A percentile compares a stretch with the other conserved stretches of the same genome.
Evolutionary conservation across 2,329 filamentous ascomycete genomes (phyloP).

Genomic region (Graphilbum fragrans): DNA sequence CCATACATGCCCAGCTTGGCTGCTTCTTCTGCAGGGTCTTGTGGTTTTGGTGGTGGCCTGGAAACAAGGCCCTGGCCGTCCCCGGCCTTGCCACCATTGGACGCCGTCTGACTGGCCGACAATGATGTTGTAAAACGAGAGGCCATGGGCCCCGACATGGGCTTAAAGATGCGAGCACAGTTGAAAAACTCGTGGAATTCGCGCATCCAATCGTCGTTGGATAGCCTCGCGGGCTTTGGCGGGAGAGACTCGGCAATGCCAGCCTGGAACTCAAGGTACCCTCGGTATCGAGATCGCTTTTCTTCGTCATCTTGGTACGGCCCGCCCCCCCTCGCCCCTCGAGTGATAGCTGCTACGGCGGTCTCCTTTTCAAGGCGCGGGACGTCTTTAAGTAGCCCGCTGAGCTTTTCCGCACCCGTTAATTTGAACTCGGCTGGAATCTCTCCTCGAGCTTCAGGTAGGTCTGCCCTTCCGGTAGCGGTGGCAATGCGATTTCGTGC

Average conservation of each 20-base stretch:
- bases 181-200: slow-evolving; percentile 67
- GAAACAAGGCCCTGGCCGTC: slow-evolving; percentile 25
- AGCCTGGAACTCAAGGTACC: slow-evolving; percentile 68
- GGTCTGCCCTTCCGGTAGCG: slow-evolving; percentile 60
- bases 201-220: slow-evolving; percentile 62
- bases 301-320: slow-evolving; percentile 74
- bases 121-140: slow-evolving; percentile 80
- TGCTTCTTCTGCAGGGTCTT: slow-evolving; percentile 74
- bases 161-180: slow-evolving; percentile 67
- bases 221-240: slow-evolving; percentile 25
- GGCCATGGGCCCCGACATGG: slow-evolving; percentile 85
- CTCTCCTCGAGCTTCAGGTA: slow-evolving; percentile 70
- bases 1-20: slow-evolving; percentile 91
- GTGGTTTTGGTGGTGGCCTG: slow-evolving; percentile 40
- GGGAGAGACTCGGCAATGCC: slow-evolving; percentile 49
- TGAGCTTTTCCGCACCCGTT: slow-evolving; percentile 49
- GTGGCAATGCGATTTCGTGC: slow-evolving; percentile 65
- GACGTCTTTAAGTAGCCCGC: slow-evolving; percentile 43
- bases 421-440: slow-evolving; percentile 52
- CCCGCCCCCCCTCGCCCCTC: slow-evolving; percentile 52
- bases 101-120: slow-evolving; percentile 14
- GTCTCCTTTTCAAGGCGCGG: slow-evolving; percentile 55
- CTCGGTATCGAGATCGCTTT: slow-evolving; percentile 71
- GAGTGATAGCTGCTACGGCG: slow-evolving; percentile 55
- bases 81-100: slow-evolving; percentile 7